Conservation (phyloP, 2,329 filamentous ascomycete genomes). For the Fusarium sublunatum region DNA sequence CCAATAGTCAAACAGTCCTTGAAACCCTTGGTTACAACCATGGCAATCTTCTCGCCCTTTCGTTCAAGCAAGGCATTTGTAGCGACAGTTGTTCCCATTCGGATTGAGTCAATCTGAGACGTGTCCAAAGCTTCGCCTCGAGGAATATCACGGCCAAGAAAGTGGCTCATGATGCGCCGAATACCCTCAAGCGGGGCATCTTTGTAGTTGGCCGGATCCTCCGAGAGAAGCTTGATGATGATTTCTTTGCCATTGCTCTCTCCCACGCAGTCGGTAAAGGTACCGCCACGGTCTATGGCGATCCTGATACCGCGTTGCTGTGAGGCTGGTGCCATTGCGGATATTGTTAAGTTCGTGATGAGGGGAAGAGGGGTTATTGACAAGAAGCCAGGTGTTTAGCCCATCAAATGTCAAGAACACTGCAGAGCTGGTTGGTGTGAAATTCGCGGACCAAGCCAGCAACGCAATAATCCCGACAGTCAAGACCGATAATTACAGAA, state of each 20-base stretch:
- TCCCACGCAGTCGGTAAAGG: slow-evolving; percentile 92
- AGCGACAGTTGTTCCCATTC: slow-evolving; percentile 95
- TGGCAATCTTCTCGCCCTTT: slow-evolving; percentile 88
- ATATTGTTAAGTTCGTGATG: slow-evolving; percentile 17
- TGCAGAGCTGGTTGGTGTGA: not conserved
- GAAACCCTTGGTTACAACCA: slow-evolving; percentile 90
- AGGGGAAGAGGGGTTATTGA: slow-evolving; percentile 25
- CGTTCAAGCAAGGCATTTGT: slow-evolving; percentile 91
- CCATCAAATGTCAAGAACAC: not conserved
- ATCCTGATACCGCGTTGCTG: slow-evolving; percentile 74
- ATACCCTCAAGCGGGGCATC: slow-evolving; percentile 94
- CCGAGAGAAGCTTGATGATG: slow-evolving; percentile 88
- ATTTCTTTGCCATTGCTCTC: slow-evolving; percentile 83
- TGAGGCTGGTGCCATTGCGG: slow-evolving; percentile 51
- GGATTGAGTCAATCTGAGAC: slow-evolving; percentile 85
- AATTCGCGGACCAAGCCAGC: not conserved
- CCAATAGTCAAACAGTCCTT: slow-evolving; percentile 89
- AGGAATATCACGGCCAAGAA: slow-evolving; percentile 79
- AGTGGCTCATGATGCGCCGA: slow-evolving; percentile 83
- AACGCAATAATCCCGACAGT: not conserved
- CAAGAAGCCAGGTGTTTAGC: not conserved
- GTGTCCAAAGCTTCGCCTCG: slow-evolving; percentile 85
- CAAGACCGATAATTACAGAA: not conserved
- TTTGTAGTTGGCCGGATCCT: slow-evolving; percentile 89
- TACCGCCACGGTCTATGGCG: slow-evolving; percentile 84